phyloP scores from a whole-genome alignment of 1,284 basidiomycete genomes.

The Trichosporon coremiiforme region DNA sequence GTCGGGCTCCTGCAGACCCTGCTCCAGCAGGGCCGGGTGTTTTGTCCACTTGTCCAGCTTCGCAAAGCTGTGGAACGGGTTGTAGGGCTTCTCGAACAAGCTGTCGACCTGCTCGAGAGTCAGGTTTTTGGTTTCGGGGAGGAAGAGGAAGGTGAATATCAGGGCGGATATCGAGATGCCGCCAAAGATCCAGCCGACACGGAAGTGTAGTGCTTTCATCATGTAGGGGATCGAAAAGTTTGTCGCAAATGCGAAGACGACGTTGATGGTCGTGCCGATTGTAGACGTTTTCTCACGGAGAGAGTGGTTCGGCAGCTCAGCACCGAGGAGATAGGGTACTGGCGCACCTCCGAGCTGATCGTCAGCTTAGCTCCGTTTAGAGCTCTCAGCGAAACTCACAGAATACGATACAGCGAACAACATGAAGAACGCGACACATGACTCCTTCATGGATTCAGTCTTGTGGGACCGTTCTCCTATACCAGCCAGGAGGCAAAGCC shows the following conservation, averaged over 20 bases:
- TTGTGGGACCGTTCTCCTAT: slow-evolving; percentile 19
- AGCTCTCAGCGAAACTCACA: slow-evolving; percentile 5
- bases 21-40: neutral
- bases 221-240: slow-evolving; percentile 26
- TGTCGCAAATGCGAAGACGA: slow-evolving; percentile 24
- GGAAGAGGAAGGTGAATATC: slow-evolving; percentile 21
- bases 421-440: slow-evolving; percentile 22
- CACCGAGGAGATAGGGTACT: slow-evolving; percentile 27
- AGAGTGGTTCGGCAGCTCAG: slow-evolving; percentile 25
- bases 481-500: slow-evolving; percentile 22
- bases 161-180: slow-evolving; percentile 18
- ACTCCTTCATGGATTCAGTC: neutral
- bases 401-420: slow-evolving; percentile 18
- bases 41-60: neutral
- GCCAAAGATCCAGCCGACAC: slow-evolving; percentile 26
- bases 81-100: slow-evolving; percentile 12
- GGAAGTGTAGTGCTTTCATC: slow-evolving; percentile 18
- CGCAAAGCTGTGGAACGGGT: neutral
- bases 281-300: slow-evolving; percentile 28
- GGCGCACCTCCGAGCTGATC: slow-evolving; percentile 24
- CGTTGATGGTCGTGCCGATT: slow-evolving; percentile 22
- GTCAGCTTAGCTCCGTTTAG: neutral
- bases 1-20: neutral
- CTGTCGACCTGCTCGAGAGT: slow-evolving; percentile 29
- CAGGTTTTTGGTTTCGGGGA: slow-evolving; percentile 31